A percentile compares a stretch with the other conserved stretches of the same genome.
Conservation (phyloP, 2,329 filamentous ascomycete genomes). For the Trichoderma aggressivum region DNA sequence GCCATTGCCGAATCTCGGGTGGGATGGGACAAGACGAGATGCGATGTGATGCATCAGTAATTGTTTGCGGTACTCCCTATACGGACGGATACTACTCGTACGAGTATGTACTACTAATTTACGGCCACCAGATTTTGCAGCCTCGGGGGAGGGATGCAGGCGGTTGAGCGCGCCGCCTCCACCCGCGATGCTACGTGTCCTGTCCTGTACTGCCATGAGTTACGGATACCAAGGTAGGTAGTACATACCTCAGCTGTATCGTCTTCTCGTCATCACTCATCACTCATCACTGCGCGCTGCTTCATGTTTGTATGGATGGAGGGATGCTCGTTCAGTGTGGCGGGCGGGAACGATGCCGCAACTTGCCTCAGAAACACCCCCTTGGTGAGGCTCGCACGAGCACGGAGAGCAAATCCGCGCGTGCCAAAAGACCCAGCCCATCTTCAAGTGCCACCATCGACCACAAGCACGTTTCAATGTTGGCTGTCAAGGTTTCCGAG, state of each 20-base stretch:
- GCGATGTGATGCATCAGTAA: neutral
- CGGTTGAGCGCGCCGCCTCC: too few relatives aligned
- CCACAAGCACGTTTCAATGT: neutral
- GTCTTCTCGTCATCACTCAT: neutral
- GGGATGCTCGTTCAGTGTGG: too few relatives aligned
- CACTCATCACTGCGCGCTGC: neutral
- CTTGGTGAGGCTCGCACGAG: neutral
- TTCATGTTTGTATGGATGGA: neutral
- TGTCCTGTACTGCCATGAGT: too few relatives aligned
- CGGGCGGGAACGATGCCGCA: neutral
- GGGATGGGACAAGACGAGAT: neutral
- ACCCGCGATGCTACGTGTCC: too few relatives aligned
- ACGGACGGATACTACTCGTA: too few relatives aligned
- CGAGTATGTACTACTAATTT: too few relatives aligned
- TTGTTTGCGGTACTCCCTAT: neutral
- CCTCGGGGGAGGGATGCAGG: too few relatives aligned
- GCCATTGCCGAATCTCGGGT: neutral
- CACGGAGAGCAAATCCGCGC: neutral
- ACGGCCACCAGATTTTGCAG: neutral
- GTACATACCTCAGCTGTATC: too few relatives aligned
- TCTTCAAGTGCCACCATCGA: neutral
- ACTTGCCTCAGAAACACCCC: neutral
- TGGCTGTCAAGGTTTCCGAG: neutral
- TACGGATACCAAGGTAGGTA: too few relatives aligned
- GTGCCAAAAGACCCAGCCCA: neutral